A percentile compares a stretch with the other conserved stretches of the same genome.
These are phyloP conservation scores for Sugiyamaella lignohabitans DNA, from an alignment of 805 yeast genomes.

Conservation along the genomic window DNA sequence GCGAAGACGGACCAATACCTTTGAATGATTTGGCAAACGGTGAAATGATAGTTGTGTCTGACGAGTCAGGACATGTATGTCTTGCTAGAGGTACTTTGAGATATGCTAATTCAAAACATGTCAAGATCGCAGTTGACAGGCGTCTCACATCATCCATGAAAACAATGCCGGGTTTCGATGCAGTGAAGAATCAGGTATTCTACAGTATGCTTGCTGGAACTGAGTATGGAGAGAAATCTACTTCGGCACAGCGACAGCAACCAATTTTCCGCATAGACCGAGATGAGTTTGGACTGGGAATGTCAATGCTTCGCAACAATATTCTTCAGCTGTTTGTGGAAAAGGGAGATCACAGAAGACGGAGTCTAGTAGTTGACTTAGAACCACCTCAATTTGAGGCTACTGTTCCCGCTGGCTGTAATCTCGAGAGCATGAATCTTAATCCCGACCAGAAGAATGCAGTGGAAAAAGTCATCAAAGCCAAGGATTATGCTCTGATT, in stretches of 20 bases:
- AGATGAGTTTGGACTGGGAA: constrained; percentile 68
- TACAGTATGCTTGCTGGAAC: constrained; percentile 29
- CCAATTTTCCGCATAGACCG: constrained; percentile 61
- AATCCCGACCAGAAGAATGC: constrained; percentile 72
- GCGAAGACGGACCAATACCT: neutral
- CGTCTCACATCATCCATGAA: constrained; percentile 42
- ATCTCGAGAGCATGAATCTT: constrained; percentile 29
- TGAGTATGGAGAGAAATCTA: no score
- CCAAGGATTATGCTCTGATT: constrained; percentile 72
- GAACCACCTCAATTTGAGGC: constrained; percentile 39
- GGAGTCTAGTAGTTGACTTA: constrained; percentile 51
- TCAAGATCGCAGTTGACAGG: constrained; percentile 50
- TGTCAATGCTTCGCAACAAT: constrained; percentile 72
- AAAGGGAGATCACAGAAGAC: constrained; percentile 38
- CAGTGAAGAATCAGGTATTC: constrained; percentile 43
- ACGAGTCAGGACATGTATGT: constrained; percentile 71
- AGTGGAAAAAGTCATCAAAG: constrained; percentile 52
- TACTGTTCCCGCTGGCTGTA: constrained; percentile 14
- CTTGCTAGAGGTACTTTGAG: constrained; percentile 57
- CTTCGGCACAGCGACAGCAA: constrained; percentile 10
- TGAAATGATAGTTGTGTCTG: constrained; percentile 71
- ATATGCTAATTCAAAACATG: constrained; percentile 35
- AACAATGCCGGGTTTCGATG: constrained; percentile 39
- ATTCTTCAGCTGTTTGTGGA: constrained; percentile 57
- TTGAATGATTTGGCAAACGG: constrained; percentile 42